Percentiles rank a stretch among this genome's conserved stretches.
These are phyloP conservation scores for Saprolegnia diclina DNA, from an alignment of 352 stramenopile genomes.

Conservation along the genomic window DNA sequence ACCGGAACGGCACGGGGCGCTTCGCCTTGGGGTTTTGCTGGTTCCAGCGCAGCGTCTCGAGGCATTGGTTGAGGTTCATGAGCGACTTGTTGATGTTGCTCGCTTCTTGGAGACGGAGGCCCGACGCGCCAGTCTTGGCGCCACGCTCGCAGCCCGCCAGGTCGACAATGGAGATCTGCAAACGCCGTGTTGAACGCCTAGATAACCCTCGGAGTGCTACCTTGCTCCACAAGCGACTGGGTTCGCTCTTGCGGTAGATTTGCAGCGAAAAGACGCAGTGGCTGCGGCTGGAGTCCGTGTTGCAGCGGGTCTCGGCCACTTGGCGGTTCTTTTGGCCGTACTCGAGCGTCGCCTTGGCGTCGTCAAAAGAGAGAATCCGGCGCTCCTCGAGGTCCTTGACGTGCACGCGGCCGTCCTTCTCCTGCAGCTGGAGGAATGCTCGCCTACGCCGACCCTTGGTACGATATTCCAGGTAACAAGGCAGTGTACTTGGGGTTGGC, in stretches of 20 bases:
- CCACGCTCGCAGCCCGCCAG: constrained; percentile 82
- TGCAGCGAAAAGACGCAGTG: constrained; percentile 89
- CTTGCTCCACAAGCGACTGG: constrained; percentile 31
- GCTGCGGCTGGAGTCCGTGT: constrained; percentile 86
- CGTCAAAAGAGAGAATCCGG: constrained; percentile 49
- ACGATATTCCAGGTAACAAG: neutral
- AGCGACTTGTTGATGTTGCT: constrained; percentile 97
- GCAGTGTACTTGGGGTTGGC: constrained; percentile 1
- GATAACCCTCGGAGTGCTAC: constrained; percentile 28
- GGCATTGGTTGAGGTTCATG: constrained; percentile 96
- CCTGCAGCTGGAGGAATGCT: constrained; percentile 61
- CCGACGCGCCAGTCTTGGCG: constrained; percentile 71
- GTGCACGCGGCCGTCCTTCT: constrained; percentile 84
- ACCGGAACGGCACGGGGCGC: constrained; percentile 95
- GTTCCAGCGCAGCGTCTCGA: constrained; percentile 92
- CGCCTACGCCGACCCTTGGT: constrained; percentile 34
- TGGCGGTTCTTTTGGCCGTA: constrained; percentile 64
- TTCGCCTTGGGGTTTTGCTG: constrained; percentile 68
- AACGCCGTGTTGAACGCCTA: neutral
- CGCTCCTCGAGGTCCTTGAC: constrained; percentile 73
- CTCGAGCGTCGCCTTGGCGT: constrained; percentile 70
- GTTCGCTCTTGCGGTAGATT: constrained; percentile 42
- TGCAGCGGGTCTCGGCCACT: constrained; percentile 84
- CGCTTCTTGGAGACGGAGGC: constrained; percentile 93
- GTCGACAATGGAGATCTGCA: constrained; percentile 91